Evolutionary conservation across 805 yeast genomes (phyloP), one percentile per base, ranked within the genome.

Genomic region (Kluyveromyces dobzhanskii): DNA sequence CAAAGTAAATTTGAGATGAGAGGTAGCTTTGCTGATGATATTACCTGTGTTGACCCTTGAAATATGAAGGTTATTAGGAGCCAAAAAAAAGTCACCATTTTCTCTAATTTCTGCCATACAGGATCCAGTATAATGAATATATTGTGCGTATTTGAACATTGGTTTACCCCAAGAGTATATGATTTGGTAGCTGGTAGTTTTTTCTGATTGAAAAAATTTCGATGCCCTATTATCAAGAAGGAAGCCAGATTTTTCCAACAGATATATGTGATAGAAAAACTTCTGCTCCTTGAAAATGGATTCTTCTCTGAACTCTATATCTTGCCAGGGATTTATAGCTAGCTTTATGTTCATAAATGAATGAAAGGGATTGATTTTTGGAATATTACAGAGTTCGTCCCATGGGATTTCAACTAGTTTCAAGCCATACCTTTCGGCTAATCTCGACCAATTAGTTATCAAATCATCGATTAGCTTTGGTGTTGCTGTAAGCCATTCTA

Each of bases 401-500:
- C 95, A 85, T 1, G 98, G 97, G 0, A 88, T 80, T 53, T 90
- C 97, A 14, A 88, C 92, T 16, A 82, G 57, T 37, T 69, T 70
- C 44, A 92, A 67, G 0, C 96, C 97, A 53, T 85, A 85, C 39
- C 94, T 61, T 43, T 86, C 95, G 50, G 95, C 85, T 35, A 80
- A 66, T 40, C 95, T 71, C 0, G 86, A 75, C 85, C 97, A 82
- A 35, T 76, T 71, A 32, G 70, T 76, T 31, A 87, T 69, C 10
- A 83, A 67, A 47, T 87, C 94, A 42, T 87, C 96, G 36, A 85
- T 76, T 24, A 85, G 64, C 54, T 83, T 84, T 2, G 94, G 82
- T 0, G 97, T 86, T 0, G 95, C 78, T 44, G 83, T 85, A 24
- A 90, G 64, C 99, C 99, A 92, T 56, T 92, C 97, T 11, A 90